Evolutionary conservation across 2,329 filamentous ascomycete genomes (phyloP).

Genomic region (Talaromyces albobiverticillius): DNA sequence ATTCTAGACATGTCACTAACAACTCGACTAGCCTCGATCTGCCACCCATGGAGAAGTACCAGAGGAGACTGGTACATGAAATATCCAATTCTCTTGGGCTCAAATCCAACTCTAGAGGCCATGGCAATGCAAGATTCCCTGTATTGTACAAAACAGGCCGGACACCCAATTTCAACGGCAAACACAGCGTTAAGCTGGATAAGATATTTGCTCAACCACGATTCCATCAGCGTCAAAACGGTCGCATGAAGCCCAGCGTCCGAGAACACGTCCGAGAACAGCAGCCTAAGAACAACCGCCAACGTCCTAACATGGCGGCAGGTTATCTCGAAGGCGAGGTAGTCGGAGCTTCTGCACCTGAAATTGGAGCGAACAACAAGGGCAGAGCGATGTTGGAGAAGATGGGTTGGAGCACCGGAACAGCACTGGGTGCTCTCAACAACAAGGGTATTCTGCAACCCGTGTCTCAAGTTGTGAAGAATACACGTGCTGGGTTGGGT

Average conservation of each 20-base stretch:
- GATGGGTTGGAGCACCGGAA: conserved; percentile 94
- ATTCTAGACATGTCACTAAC: conserved; percentile 9
- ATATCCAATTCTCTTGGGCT: conserved; percentile 72
- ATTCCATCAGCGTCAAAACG: conserved; percentile 23
- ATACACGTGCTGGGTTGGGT: conserved; percentile 77
- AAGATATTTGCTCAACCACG: conserved; percentile 33
- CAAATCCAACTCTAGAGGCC: conserved; percentile 79
- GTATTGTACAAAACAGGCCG: conserved; percentile 70
- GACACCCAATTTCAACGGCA: conserved; percentile 61
- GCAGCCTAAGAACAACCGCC: conserved; percentile 16
- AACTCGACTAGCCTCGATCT: conserved; percentile 60
- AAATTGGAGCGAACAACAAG: conserved; percentile 77
- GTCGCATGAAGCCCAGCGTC: not conserved
- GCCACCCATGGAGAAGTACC: conserved; percentile 77
- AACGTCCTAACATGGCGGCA: conserved; percentile 35
- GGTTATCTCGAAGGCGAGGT: conserved; percentile 80
- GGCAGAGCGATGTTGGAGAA: conserved; percentile 88
- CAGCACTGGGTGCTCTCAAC: conserved; percentile 72
- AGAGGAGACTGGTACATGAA: conserved; percentile 76
- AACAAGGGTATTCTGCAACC: conserved; percentile 89
- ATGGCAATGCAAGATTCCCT: conserved; percentile 69
- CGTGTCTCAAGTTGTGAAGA: conserved; percentile 83
- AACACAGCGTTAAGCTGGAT: conserved; percentile 49
- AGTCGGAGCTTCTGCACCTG: conserved; percentile 79
- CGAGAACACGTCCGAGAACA: conserved; percentile 1